phyloP scores from a whole-genome alignment of 78 protist genomes.

The Dictyostelium capitatum region DNA sequence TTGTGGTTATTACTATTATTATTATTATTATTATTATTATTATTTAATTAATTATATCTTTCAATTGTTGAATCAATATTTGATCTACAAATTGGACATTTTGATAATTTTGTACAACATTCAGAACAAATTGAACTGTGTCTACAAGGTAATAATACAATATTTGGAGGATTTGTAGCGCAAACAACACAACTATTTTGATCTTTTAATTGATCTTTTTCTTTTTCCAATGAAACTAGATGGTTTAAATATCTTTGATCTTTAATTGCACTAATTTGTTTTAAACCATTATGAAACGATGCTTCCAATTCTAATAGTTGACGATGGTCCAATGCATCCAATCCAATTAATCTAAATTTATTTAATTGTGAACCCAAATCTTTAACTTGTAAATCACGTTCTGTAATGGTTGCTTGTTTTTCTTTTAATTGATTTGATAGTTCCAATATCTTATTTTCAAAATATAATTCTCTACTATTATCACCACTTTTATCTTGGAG shows the following conservation, averaged over 20 bases:
- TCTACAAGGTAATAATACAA: slow-evolving; percentile 28
- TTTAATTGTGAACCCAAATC: not conserved
- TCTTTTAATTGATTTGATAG: slow-evolving; percentile 5
- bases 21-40: too few species aligned
- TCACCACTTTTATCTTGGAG: not conserved
- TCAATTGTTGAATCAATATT: not conserved
- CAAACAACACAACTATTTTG: slow-evolving; percentile 59
- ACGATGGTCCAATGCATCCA: not conserved
- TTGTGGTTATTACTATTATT: too few species aligned
- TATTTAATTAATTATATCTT: too few species aligned
- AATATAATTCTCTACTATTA: not conserved
- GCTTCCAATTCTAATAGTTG: slow-evolving; percentile 8
- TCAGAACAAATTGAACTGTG: slow-evolving; percentile 32
- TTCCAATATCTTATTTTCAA: not conserved
- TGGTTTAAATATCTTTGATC: slow-evolving; percentile 32
- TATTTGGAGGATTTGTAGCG: slow-evolving; percentile 23
- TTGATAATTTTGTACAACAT: slow-evolving; percentile 9
- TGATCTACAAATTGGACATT: slow-evolving; percentile 34
- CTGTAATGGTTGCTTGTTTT: not conserved
- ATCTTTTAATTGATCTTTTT: slow-evolving; percentile 48
- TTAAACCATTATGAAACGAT: not conserved
- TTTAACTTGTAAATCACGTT: not conserved
- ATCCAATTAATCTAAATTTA: not conserved
- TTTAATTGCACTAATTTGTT: slow-evolving; percentile 3
- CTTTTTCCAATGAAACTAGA: not conserved